A percentile compares a stretch with the other conserved stretches of the same genome.
These are phyloP conservation scores for Podospora pseudoanserina DNA, from an alignment of 495 filamentous ascomycete species.

Conservation along the genomic window DNA sequence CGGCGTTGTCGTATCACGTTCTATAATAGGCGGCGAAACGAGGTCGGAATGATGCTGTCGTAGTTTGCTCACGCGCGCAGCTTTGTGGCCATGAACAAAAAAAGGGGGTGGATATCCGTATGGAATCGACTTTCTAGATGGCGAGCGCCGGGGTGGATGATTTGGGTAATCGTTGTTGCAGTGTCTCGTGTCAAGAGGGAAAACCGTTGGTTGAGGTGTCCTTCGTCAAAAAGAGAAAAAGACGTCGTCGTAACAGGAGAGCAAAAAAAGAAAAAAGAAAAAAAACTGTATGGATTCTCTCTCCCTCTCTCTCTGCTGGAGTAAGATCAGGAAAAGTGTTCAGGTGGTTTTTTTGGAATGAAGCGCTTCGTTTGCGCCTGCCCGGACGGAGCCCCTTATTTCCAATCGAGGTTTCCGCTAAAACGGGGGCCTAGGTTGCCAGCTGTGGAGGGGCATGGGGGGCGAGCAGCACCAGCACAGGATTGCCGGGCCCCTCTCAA, in stretches of 20 bases:
- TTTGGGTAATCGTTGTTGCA: background rate
- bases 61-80: slow-evolving; percentile 1
- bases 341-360: background rate
- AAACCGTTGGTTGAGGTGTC: background rate
- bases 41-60: background rate
- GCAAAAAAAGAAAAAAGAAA: background rate
- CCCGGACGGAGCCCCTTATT: background rate
- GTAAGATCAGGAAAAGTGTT: background rate
- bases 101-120: background rate
- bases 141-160: no score
- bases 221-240: background rate
- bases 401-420: background rate
- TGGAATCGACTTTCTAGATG: background rate
- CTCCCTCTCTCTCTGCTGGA: background rate
- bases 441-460: background rate
- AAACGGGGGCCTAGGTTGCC: background rate
- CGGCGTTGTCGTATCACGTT: background rate
- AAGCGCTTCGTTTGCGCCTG: background rate
- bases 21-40: background rate
- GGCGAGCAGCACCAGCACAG: background rate
- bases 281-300: background rate
- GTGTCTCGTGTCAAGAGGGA: background rate
- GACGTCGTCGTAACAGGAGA: background rate
- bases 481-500: background rate
- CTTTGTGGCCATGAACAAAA: slow-evolving; percentile 1